A percentile compares a stretch with the other conserved stretches of the same genome.
Evolutionary conservation across 805 yeast species (phyloP).

Genomic region (Ogataea allantospora): DNA sequence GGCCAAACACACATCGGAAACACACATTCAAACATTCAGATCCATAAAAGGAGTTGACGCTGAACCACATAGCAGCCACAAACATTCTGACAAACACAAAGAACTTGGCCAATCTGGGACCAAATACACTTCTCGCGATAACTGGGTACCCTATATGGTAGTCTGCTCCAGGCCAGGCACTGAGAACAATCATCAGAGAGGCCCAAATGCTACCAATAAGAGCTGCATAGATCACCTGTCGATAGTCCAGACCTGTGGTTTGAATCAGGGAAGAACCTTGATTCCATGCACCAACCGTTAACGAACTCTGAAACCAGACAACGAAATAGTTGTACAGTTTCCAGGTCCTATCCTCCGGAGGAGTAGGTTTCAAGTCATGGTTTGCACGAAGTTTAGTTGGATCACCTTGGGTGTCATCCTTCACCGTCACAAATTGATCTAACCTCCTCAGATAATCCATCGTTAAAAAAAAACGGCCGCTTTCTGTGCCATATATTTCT

Average conservation of each 20-base stretch:
- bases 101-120: constrained; percentile 35
- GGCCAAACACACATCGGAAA: constrained; percentile 23
- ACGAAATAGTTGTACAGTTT: constrained; percentile 25
- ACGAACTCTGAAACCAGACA: constrained; percentile 28
- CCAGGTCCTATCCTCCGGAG: constrained; percentile 38
- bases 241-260: constrained; percentile 22
- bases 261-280: constrained; percentile 30
- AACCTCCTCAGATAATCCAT: constrained; percentile 19
- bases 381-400: constrained; percentile 29
- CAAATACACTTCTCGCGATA: constrained; percentile 37
- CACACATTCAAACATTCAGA: constrained; percentile 37
- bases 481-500: neutral
- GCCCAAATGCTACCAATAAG: constrained; percentile 14
- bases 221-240: constrained; percentile 19
- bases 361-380: constrained; percentile 40
- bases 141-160: constrained; percentile 40
- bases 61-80: constrained; percentile 39
- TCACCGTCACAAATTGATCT: constrained; percentile 19
- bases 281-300: constrained; percentile 32
- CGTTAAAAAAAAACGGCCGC: neutral
- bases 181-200: constrained; percentile 18
- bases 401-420: constrained; percentile 26
- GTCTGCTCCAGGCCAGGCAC: constrained; percentile 22
- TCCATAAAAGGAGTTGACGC: constrained; percentile 38
- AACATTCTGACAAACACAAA: constrained; percentile 37